Conservation (phyloP, 129 eudicot genomes). For the Smallanthus sonchifolius region DNA sequence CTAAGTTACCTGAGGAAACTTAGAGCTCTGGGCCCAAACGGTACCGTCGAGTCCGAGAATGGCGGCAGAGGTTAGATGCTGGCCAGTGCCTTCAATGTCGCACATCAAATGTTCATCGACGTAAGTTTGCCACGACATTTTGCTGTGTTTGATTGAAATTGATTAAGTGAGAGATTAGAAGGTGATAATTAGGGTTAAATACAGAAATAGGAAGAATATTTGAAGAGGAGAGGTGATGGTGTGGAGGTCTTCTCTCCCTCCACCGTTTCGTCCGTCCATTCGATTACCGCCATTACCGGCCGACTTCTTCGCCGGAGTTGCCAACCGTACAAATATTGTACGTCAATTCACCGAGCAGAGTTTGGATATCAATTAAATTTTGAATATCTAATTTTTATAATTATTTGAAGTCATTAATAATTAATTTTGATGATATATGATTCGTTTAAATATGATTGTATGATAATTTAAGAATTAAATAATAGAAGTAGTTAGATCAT, state of each 20-base stretch:
- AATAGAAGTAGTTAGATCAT: no score
- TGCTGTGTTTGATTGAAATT: conserved; percentile 4
- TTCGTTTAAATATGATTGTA: no score
- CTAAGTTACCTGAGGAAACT: conserved; percentile 2
- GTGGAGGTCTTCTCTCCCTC: neutral
- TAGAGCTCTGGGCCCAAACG: conserved; percentile 10
- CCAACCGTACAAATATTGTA: neutral
- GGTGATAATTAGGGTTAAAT: conserved; percentile 5
- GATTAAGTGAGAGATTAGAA: neutral
- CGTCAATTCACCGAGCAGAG: no score
- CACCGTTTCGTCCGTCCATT: conserved; percentile 3
- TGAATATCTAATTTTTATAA: no score
- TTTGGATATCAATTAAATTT: no score
- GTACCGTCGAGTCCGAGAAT: conserved; percentile 14
- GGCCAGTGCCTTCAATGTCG: conserved; percentile 12
- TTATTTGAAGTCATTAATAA: no score
- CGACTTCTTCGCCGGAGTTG: conserved; percentile 15
- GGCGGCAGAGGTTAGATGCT: conserved; percentile 12
- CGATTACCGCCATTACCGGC: conserved; percentile 25
- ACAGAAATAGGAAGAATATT: neutral
- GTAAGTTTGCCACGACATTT: conserved; percentile 18
- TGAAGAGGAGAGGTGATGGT: neutral
- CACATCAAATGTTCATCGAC: conserved; percentile 19
- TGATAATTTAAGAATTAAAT: no score
- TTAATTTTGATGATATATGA: no score